Conservation (phyloP, 2,329 filamentous ascomycete genomes). For the Botryotinia calthae region DNA sequence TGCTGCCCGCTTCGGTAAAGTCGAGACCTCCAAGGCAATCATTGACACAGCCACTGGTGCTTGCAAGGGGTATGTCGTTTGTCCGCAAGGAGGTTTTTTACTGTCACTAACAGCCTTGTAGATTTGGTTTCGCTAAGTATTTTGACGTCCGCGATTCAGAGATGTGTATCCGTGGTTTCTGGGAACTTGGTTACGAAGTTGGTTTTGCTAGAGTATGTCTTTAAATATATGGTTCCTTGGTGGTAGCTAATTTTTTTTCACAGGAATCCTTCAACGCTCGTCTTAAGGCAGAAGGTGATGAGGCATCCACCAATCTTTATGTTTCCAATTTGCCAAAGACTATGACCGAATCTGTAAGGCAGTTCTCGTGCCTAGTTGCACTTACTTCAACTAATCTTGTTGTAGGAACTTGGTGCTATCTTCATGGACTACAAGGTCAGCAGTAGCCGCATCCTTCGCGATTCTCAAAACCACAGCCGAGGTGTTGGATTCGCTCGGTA, state of each 20-base stretch:
- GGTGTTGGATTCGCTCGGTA: slow-evolving; percentile 97
- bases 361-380: background rate
- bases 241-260: slow-evolving; percentile 30
- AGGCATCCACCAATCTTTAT: slow-evolving; percentile 89
- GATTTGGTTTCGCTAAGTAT: slow-evolving; percentile 97
- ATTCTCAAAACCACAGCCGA: slow-evolving; percentile 87
- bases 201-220: slow-evolving; percentile 82
- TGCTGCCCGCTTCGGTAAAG: slow-evolving; percentile 83
- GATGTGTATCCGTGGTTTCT: slow-evolving; percentile 93
- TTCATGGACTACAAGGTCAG: slow-evolving; percentile 80
- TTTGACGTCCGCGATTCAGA: slow-evolving; percentile 84
- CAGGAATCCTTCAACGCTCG: slow-evolving; percentile 98
- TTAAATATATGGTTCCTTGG: slow-evolving; percentile 16
- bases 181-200: slow-evolving; percentile 92
- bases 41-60: slow-evolving; percentile 90
- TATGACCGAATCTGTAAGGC: slow-evolving; percentile 83
- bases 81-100: background rate
- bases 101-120: slow-evolving; percentile 42
- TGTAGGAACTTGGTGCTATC: slow-evolving; percentile 70
- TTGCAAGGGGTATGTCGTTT: slow-evolving; percentile 79
- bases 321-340: slow-evolving; percentile 94
- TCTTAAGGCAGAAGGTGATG: slow-evolving; percentile 92
- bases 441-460: slow-evolving; percentile 92
- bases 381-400: slow-evolving; percentile 31
- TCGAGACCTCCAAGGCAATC: slow-evolving; percentile 97